Evolutionary conservation across 306 rosid species (phyloP).

Genomic region (Castanospermum australe): DNA sequence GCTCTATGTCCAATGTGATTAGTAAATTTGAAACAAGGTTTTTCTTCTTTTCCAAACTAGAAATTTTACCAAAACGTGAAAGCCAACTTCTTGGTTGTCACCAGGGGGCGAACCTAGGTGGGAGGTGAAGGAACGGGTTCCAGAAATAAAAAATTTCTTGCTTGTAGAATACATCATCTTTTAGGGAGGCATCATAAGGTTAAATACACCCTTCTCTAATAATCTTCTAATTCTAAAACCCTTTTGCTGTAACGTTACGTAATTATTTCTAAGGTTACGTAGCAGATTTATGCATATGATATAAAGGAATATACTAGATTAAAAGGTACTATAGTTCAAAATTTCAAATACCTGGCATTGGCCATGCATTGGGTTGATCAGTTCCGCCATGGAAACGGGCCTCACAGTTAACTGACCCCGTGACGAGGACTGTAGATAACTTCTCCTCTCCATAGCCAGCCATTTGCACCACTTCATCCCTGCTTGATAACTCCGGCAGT

Average conservation of each 20-base stretch:
- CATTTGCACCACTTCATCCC: slow-evolving; percentile 52
- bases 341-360: slow-evolving; percentile 44
- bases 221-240: no score
- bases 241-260: no score
- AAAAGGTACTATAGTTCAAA: background rate
- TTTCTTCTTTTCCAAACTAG: background rate
- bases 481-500: slow-evolving; percentile 31
- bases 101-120: no score
- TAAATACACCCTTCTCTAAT: no score
- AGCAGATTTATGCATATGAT: no score
- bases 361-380: slow-evolving; percentile 51
- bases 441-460: slow-evolving; percentile 84
- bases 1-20: background rate
- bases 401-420: slow-evolving; percentile 63
- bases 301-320: background rate
- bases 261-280: no score
- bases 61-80: background rate
- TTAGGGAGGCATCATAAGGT: no score
- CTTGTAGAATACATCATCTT: no score
- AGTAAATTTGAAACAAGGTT: slow-evolving; percentile 3
- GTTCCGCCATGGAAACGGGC: slow-evolving; percentile 35
- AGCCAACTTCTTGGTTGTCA: background rate
- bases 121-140: no score
- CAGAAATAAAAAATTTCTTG: no score
- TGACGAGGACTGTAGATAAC: slow-evolving; percentile 65